phyloP scores from a whole-genome alignment of 148 eudicot species.

The Rheum nobile region DNA sequence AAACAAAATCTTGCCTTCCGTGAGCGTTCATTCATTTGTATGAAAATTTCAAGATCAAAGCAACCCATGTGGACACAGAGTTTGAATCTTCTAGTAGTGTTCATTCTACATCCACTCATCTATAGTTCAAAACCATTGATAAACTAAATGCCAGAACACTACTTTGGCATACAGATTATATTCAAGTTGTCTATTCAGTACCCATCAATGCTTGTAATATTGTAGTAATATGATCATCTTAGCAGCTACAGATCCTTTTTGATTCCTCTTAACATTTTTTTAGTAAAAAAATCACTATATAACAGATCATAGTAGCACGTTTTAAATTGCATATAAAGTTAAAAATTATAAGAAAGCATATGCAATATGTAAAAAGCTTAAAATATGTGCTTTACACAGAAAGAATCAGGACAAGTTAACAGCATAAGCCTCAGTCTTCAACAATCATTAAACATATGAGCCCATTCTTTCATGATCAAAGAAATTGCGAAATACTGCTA shows the following conservation, averaged over 20 bases:
- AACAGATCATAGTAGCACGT: neutral
- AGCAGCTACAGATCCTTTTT: neutral
- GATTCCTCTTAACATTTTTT: neutral
- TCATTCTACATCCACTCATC: conserved; percentile 97
- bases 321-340: neutral
- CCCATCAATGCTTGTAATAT: neutral
- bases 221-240: neutral
- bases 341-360: neutral
- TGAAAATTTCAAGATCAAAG: conserved; percentile 88
- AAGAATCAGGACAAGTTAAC: neutral
- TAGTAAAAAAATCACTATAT: neutral
- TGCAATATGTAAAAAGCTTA: neutral
- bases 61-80: conserved; percentile 94
- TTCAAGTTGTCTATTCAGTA: neutral
- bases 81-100: conserved; percentile 88
- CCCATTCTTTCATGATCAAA: conserved; percentile 63
- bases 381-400: neutral
- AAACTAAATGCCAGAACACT: neutral
- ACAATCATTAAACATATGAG: neutral
- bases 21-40: conserved; percentile 76
- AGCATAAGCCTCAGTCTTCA: neutral
- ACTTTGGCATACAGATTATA: neutral
- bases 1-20: conserved; percentile 63
- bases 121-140: conserved; percentile 16
- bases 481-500: conserved; percentile 85